These are phyloP conservation scores for Liriodendron chinense DNA, from an alignment of 164 flowering plant species.

Conservation along the genomic window DNA sequence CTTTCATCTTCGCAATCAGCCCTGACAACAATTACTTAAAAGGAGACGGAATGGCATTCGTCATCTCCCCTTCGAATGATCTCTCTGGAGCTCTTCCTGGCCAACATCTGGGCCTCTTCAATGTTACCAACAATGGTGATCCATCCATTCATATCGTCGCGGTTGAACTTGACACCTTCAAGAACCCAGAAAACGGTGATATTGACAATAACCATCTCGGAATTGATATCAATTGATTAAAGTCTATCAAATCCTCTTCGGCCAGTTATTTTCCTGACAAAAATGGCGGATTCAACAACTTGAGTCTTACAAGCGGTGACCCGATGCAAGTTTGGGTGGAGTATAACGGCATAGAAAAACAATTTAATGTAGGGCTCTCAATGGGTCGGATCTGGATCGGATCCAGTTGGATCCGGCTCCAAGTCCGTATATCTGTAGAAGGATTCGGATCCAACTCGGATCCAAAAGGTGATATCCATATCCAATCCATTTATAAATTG, in stretches of 20 bases:
- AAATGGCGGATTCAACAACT: neutral
- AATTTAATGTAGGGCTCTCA: neutral
- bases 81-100: neutral
- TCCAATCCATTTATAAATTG: too few relatives aligned
- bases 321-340: slow-evolving; percentile 3
- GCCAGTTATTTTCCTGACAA: neutral
- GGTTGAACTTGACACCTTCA: slow-evolving; percentile 4
- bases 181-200: neutral
- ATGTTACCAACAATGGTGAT: neutral
- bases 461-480: too few relatives aligned
- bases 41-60: slow-evolving; percentile 6
- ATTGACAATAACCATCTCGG: too few relatives aligned
- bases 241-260: neutral
- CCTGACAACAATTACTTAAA: neutral
- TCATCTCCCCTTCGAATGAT: neutral
- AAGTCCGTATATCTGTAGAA: too few relatives aligned
- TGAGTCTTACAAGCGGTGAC: neutral
- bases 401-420: too few relatives aligned
- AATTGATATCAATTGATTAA: neutral
- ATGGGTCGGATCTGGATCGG: too few relatives aligned
- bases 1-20: neutral
- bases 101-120: slow-evolving; percentile 6
- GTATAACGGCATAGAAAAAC: neutral
- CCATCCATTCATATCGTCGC: neutral
- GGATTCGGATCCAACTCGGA: too few relatives aligned